A percentile compares a stretch with the other conserved stretches of the same genome.
phyloP scores from a whole-genome alignment of 805 yeast genomes.

The Zygoascus flipseniorum region DNA sequence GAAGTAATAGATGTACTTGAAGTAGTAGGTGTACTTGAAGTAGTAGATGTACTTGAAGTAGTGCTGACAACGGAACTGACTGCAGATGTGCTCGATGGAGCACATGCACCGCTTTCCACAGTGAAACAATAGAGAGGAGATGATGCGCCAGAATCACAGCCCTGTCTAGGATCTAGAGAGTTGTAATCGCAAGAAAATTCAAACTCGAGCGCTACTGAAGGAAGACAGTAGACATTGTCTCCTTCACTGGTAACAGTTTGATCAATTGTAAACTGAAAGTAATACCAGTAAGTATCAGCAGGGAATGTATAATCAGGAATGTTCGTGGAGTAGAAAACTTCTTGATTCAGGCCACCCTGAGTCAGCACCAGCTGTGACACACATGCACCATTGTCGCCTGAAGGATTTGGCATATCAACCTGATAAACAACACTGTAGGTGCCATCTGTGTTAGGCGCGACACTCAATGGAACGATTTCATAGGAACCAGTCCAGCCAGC shows the following conservation, averaged over 20 bases:
- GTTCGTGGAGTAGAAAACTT: no score
- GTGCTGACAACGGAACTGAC: neutral
- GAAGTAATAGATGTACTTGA: no score
- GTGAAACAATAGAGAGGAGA: neutral
- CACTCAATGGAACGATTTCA: no score
- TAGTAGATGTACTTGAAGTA: no score
- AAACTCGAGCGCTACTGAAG: neutral
- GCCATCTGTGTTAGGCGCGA: no score
- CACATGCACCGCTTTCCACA: neutral
- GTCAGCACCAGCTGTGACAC: no score
- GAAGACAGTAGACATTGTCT: neutral
- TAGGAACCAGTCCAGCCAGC: no score
- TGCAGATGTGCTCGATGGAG: neutral
- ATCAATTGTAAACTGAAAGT: neutral
- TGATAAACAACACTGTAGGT: no score
- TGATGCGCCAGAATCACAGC: neutral
- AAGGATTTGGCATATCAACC: no score
- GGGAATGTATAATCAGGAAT: neutral
- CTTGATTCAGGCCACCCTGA: no score
- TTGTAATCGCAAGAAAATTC: neutral
- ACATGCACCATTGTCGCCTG: no score
- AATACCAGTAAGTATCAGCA: neutral
- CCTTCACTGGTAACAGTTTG: neutral
- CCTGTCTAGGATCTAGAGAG: neutral
- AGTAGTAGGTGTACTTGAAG: neutral